Conservation (phyloP, 2,329 filamentous ascomycete genomes). For the Aspergillus transmontanensis region DNA sequence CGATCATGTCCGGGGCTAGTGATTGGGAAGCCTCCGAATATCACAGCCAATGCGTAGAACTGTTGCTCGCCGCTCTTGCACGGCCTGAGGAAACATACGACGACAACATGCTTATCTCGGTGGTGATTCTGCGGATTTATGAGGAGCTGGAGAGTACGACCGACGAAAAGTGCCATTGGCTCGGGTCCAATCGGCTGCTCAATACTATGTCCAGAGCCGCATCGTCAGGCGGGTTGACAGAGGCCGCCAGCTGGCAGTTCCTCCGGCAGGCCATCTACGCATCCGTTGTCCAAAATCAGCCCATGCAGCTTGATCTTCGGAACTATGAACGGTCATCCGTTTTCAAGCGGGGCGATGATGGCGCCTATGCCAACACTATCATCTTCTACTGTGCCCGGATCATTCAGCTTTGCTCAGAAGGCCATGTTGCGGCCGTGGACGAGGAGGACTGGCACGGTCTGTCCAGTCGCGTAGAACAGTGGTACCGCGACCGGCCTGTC, state of each 20-base stretch:
- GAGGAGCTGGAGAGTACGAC: slow-evolving; percentile 44
- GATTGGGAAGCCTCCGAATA: slow-evolving; percentile 50
- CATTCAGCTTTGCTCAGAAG: slow-evolving; percentile 32
- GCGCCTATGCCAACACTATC: slow-evolving; percentile 41
- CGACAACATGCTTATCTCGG: slow-evolving; percentile 51
- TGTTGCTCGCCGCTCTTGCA: slow-evolving; percentile 50
- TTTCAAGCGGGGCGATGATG: slow-evolving; percentile 41
- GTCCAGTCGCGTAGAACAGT: slow-evolving; percentile 30
- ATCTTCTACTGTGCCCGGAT: slow-evolving; percentile 45
- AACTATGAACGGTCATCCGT: slow-evolving; percentile 44
- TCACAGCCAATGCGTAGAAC: slow-evolving; percentile 49
- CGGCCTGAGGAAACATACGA: slow-evolving; percentile 47
- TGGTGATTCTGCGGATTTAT: slow-evolving; percentile 53
- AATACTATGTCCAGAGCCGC: slow-evolving; percentile 43
- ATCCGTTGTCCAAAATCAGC: slow-evolving; percentile 39
- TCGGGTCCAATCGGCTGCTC: slow-evolving; percentile 43
- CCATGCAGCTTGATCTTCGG: slow-evolving; percentile 40
- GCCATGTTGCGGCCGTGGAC: slow-evolving; percentile 24
- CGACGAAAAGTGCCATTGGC: slow-evolving; percentile 41
- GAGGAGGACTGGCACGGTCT: slow-evolving; percentile 27
- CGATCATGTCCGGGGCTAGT: slow-evolving; percentile 39
- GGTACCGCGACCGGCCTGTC: slow-evolving; percentile 32
- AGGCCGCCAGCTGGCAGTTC: slow-evolving; percentile 47
- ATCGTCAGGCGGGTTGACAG: slow-evolving; percentile 42
- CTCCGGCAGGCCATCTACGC: slow-evolving; percentile 47